phyloP scores from a whole-genome alignment of 306 rosid genomes.

The Dryas octopetala region DNA sequence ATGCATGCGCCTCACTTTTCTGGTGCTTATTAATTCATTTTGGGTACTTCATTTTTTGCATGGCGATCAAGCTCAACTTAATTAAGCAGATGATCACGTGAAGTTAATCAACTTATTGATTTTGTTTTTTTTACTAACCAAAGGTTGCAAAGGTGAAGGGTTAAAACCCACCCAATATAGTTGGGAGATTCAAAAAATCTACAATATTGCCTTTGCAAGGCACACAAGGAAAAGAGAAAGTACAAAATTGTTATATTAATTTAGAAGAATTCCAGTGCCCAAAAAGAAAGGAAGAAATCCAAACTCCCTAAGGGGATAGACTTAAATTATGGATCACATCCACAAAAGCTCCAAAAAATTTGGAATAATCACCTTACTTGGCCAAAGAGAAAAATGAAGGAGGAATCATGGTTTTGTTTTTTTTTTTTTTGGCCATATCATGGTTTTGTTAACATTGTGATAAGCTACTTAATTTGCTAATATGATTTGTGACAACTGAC shows the following conservation, averaged over 20 bases:
- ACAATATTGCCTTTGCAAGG: not conserved
- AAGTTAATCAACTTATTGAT: too few species aligned
- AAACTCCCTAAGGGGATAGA: too few species aligned
- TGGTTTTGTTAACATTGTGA: not conserved
- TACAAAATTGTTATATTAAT: not conserved
- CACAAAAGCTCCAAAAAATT: not conserved
- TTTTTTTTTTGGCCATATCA: too few species aligned
- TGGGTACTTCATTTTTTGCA: not conserved
- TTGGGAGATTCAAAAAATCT: not conserved
- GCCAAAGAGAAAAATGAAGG: not conserved
- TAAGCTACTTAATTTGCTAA: not conserved
- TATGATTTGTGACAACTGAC: not conserved
- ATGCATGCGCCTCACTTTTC: not conserved
- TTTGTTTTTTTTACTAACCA: too few species aligned
- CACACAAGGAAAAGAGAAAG: slow-evolving; percentile 1
- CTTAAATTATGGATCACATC: not conserved
- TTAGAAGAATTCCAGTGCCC: not conserved
- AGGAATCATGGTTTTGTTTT: not conserved
- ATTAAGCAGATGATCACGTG: not conserved
- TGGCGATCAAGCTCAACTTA: not conserved
- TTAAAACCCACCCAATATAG: too few species aligned
- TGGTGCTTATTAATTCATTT: not conserved
- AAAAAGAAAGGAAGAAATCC: too few species aligned
- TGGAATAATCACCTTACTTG: not conserved
- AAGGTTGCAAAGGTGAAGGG: too few species aligned